Percentiles rank a stretch among this genome's conserved stretches.
Conservation (phyloP, 1,284 basidiomycete species). For the Entoloma clypeatum region DNA sequence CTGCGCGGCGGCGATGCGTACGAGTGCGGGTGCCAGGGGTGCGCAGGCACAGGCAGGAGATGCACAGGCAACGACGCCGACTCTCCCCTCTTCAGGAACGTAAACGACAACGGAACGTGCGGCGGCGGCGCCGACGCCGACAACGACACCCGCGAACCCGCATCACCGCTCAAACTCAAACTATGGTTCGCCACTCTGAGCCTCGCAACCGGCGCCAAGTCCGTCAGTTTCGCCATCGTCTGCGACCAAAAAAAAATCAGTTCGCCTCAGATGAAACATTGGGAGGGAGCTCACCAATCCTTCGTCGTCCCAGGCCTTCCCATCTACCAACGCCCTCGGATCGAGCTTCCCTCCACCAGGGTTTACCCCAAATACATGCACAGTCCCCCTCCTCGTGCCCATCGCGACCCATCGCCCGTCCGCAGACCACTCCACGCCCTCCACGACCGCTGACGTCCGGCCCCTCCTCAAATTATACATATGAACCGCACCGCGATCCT, state of each 20-base stretch:
- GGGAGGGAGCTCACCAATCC: constrained; percentile 40
- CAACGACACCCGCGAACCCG: too few relatives aligned
- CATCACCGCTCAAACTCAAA: too few relatives aligned
- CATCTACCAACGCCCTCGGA: constrained; percentile 58
- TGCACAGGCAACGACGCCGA: constrained; percentile 31
- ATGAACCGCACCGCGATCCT: constrained; percentile 45
- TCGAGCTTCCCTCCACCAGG: constrained; percentile 72
- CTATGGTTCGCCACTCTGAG: constrained; percentile 43
- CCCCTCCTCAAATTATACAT: constrained; percentile 71
- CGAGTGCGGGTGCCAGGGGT: constrained; percentile 17
- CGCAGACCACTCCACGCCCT: constrained; percentile 50
- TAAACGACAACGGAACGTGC: constrained; percentile 48
- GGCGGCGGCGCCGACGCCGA: constrained; percentile 28
- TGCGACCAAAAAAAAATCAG: constrained; percentile 31
- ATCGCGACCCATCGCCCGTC: constrained; percentile 74
- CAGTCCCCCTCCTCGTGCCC: constrained; percentile 57
- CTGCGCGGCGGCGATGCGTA: constrained; percentile 29
- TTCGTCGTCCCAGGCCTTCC: constrained; percentile 51
- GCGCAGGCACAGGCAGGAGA: constrained; percentile 34
- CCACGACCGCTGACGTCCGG: constrained; percentile 63
- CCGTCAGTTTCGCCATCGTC: constrained; percentile 48
- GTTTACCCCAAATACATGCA: constrained; percentile 75
- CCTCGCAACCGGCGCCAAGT: constrained; percentile 55
- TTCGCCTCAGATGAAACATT: constrained; percentile 7
- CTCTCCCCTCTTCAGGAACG: constrained; percentile 45